Evolutionary conservation across 768 basidiomycete species (phyloP), one percentile per base, ranked within the genome.

Genomic region (Boletus rufocinnamomeus): DNA sequence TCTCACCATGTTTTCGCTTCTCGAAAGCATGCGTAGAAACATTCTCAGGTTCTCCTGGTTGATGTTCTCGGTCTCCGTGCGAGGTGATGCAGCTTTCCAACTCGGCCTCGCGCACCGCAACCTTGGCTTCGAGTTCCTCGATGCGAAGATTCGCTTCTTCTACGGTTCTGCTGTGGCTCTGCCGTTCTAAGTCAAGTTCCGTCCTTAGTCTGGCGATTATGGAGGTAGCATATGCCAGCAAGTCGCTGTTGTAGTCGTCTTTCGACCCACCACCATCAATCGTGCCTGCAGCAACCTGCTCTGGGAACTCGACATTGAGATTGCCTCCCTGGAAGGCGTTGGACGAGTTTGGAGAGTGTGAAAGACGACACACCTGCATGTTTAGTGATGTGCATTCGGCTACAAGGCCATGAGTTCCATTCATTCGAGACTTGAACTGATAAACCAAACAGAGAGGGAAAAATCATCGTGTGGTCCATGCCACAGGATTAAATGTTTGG

Each of bases 31-130:
- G 60, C 2, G 27, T 27, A 8, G 35, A 4, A 23, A 17, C 21
- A 32, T 27, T 27, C 30, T 25, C 41, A 47, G 13, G 47, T 48
- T 48, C 61, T 17, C 9, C 37, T 27, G 37, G 43, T 13, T 45
- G 61, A 38, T 17, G 25, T 17, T 58, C 58, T 9, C 13, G 16
- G 21, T 54, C 58, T 37, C 55, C 38, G 9, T 54, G 49, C 5
- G 54, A 63, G n/a, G 65, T 57, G 17, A 75, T 58, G 55, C 68
- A 73, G 3, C 64, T 64, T 62, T 82, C 82, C 6, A 87, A 72
- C 61, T 85, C 82, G 0, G 79, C 79, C 46, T 87, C 85, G n/a
- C 84, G 75, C 6, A 80, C 77, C 0, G 84, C 82, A 6, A 88
- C 67, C 66, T 80, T 79, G 0, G 84, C 84, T 56, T 81, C 77